Base-by-base conservation (phyloP, 148 eudicot genomes). In the Camellia sinensis region DNA sequence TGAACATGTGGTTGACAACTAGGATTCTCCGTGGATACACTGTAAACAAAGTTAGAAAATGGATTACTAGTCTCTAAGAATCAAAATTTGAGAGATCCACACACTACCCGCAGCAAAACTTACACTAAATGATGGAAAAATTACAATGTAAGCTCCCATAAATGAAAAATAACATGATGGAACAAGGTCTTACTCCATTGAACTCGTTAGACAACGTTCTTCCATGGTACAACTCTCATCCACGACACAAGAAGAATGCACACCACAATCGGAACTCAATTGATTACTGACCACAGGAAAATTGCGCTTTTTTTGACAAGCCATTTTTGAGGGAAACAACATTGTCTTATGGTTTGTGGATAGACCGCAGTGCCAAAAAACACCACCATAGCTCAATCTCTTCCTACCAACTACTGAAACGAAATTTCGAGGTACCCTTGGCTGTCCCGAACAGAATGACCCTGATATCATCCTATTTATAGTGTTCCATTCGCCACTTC, bases 191-290 rank as follows among this genome's bases (percentile, higher is more conserved):
- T 80, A 87, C 89, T 56, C 83, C 68, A 78, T 81, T 74, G 82
- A 74, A 73, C 72, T 74, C 45, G 45, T 73, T 73, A 74, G 71
- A 65, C 0, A 44, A 13, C 57, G 9, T 22, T 83, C 85, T 50
- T 84, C 86, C 52, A 63, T 19, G 21, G 67, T 72, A 78, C 46
- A 77, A 66, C 59, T 85, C 45, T 83, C 90, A 59, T 90, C 94
- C 79, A 74, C 81, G 65, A 91, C 82, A 79, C 82, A 87, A 78
- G 83, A 86, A 43, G 89, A 75, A 59, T 82, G 84, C 75, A 87
- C 53, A 29, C 83, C 84, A 78, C 82, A 73, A 78, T 89, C 92
- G 50, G 93, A 84, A 78, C 85, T 83, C 52, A 85, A 80, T 50
- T 66, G 77, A 73, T 80, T 77, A 72, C 73, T 46, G 15, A 74